Percentiles rank a stretch among this genome's conserved stretches.
phyloP scores from a whole-genome alignment of 805 yeast genomes.

The Tetrapisispora taiwanensis region DNA sequence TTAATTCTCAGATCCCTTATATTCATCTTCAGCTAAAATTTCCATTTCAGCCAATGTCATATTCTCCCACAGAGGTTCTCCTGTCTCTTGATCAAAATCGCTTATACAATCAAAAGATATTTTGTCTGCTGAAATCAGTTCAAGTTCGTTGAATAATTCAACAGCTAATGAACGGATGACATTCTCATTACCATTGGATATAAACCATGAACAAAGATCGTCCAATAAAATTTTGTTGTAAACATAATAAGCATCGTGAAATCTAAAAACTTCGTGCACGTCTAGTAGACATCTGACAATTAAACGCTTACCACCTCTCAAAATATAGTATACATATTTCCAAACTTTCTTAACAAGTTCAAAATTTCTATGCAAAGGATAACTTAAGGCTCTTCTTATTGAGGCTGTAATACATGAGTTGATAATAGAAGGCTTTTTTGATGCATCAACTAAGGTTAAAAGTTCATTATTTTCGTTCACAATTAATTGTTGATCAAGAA shows the following conservation, averaged over 20 bases:
- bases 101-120: slow-evolving; percentile 36
- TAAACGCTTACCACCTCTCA: slow-evolving; percentile 60
- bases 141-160: slow-evolving; percentile 42
- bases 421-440: slow-evolving; percentile 28
- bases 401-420: slow-evolving; percentile 49
- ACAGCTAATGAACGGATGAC: slow-evolving; percentile 55
- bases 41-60: slow-evolving; percentile 49
- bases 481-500: slow-evolving; percentile 52
- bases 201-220: slow-evolving; percentile 69
- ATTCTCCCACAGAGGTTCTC: slow-evolving; percentile 34
- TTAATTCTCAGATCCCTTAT: not conserved
- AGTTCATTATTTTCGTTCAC: slow-evolving; percentile 14
- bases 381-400: slow-evolving; percentile 62
- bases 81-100: slow-evolving; percentile 28
- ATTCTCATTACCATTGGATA: slow-evolving; percentile 47
- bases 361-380: slow-evolving; percentile 71
- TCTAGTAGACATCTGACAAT: slow-evolving; percentile 52
- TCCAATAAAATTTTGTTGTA: slow-evolving; percentile 69
- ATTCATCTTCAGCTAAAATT: slow-evolving; percentile 44
- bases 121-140: slow-evolving; percentile 29
- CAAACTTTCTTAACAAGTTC: slow-evolving; percentile 51
- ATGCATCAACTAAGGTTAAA: not conserved
- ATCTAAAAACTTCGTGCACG: slow-evolving; percentile 63
- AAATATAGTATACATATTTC: slow-evolving; percentile 58
- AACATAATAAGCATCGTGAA: slow-evolving; percentile 75